phyloP scores from a whole-genome alignment of 2,329 filamentous ascomycete species.

The Pseudogymnoascus sp. region DNA sequence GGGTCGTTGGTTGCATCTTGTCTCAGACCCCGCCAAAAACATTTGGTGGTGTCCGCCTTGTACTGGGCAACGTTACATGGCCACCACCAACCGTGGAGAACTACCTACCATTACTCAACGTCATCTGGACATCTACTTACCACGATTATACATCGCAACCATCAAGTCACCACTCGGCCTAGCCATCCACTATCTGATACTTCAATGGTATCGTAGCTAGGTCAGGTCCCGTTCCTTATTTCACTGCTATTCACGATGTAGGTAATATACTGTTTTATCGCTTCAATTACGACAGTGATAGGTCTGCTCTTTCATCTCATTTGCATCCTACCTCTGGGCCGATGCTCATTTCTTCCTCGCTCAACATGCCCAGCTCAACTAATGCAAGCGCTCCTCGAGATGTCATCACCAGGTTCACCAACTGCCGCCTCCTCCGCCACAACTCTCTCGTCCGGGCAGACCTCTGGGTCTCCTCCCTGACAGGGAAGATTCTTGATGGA shows the following conservation, averaged over 20 bases:
- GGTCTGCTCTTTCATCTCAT: slow-evolving; percentile 1
- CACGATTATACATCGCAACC: background rate
- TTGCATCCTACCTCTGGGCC: background rate
- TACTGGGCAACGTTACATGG: slow-evolving; percentile 4
- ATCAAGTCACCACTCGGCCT: background rate
- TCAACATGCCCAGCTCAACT: background rate
- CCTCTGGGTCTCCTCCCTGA: slow-evolving; percentile 78
- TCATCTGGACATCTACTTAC: slow-evolving; percentile 1
- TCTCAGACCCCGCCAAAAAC: background rate
- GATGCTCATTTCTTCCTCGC: background rate
- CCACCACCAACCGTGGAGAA: background rate
- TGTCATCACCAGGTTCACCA: slow-evolving; percentile 78
- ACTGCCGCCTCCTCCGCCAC: slow-evolving; percentile 68
- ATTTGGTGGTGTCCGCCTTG: background rate
- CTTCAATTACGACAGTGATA: slow-evolving; percentile 2
- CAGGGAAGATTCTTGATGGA: slow-evolving; percentile 72
- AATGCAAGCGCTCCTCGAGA: slow-evolving; percentile 32
- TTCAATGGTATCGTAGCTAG: background rate
- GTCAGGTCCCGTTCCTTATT: background rate
- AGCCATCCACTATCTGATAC: slow-evolving; percentile 2
- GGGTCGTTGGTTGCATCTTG: background rate
- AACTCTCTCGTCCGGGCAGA: slow-evolving; percentile 63
- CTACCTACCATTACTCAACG: background rate
- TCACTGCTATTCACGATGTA: slow-evolving; percentile 1
- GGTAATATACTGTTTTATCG: background rate